Evolutionary conservation across 2,329 filamentous ascomycete species (phyloP).

Genomic region (Arachnomyces sp.): DNA sequence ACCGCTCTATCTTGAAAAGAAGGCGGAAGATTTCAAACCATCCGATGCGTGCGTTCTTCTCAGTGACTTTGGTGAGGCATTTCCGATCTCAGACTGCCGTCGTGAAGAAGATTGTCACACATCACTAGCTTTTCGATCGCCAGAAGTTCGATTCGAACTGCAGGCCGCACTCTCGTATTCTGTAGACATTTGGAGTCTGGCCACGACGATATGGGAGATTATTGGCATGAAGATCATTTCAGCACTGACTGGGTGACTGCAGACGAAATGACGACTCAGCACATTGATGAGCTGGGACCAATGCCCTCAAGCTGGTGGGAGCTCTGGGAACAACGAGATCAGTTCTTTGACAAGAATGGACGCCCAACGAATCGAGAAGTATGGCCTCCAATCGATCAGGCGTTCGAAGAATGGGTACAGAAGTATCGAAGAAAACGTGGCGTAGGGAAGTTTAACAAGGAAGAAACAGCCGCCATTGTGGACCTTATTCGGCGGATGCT

Average conservation of each 20-base stretch:
- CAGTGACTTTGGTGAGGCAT: constrained; percentile 30
- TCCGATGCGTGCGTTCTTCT: constrained; percentile 24
- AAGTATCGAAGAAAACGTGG: constrained; percentile 4
- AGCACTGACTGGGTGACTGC: constrained; percentile 5
- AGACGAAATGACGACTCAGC: constrained; percentile 11
- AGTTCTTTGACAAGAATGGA: constrained; percentile 10
- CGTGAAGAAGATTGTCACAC: constrained; percentile 17
- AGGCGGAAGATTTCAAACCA: constrained; percentile 20
- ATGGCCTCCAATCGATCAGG: constrained; percentile 8
- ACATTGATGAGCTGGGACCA: constrained; percentile 10
- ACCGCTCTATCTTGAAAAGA: constrained; percentile 22
- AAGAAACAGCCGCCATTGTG: constrained; percentile 4
- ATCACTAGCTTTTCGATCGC: constrained; percentile 10
- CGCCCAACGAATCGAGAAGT: constrained; percentile 5
- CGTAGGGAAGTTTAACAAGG: constrained; percentile 1
- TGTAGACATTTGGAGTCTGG: constrained; percentile 20
- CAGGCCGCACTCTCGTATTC: constrained; percentile 13
- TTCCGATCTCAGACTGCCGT: constrained; percentile 8
- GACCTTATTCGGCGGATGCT: constrained; percentile 5
- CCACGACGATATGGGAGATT: constrained; percentile 19
- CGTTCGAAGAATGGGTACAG: constrained; percentile 13
- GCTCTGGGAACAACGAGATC: constrained; percentile 8
- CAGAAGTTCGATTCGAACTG: constrained; percentile 17
- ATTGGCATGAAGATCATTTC: constrained; percentile 17
- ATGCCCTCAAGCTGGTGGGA: constrained; percentile 11